These are phyloP conservation scores for Solanum megistacrolobum DNA, from an alignment of 257 asterid genomes.

Conservation along the genomic window DNA sequence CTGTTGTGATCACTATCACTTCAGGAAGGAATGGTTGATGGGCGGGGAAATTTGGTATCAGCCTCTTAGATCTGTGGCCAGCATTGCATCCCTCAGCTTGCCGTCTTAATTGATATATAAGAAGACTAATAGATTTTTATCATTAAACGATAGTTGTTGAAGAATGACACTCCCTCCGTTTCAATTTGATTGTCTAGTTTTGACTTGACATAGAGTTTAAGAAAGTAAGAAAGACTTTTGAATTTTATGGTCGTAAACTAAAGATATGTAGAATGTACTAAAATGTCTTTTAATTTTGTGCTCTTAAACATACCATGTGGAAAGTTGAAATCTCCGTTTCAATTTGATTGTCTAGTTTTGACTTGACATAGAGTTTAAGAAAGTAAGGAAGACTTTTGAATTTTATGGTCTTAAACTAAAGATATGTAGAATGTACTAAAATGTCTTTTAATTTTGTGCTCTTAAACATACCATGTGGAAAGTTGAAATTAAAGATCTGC, in stretches of 20 bases:
- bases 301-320: background rate
- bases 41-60: background rate
- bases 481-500: background rate
- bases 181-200: too few species aligned
- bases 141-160: background rate
- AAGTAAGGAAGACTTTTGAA: background rate
- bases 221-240: background rate
- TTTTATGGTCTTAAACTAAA: background rate
- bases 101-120: background rate
- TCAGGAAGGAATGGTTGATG: background rate
- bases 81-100: background rate
- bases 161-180: background rate
- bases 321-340: background rate
- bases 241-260: background rate
- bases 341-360: background rate
- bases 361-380: background rate
- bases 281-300: background rate
- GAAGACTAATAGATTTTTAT: background rate
- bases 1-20: background rate
- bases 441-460: background rate
- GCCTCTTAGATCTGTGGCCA: background rate
- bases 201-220: background rate
- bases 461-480: background rate
- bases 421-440: background rate
- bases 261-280: background rate